phyloP scores from a whole-genome alignment of 768 basidiomycete genomes.

The Boletus insuetus region DNA sequence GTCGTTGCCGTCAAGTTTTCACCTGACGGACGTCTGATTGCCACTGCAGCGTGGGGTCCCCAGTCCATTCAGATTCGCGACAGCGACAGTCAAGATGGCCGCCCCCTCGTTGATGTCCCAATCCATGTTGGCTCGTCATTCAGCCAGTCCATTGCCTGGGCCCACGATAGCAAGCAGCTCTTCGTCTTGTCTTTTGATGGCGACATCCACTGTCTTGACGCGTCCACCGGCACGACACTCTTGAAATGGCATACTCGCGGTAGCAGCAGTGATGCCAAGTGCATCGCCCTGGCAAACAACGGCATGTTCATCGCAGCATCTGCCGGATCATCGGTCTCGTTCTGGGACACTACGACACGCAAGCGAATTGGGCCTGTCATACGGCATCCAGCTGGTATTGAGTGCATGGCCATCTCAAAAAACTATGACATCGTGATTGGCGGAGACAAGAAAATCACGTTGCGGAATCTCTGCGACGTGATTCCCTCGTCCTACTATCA shows the following conservation, averaged over 20 bases:
- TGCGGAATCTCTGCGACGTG: neutral
- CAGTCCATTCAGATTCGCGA: neutral
- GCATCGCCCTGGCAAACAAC: neutral
- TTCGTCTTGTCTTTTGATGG: neutral
- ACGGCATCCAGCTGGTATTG: neutral
- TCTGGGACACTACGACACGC: conserved; percentile 7
- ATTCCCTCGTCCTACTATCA: conserved; percentile 1
- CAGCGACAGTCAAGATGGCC: neutral
- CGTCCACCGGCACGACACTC: neutral
- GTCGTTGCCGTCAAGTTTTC: conserved; percentile 8
- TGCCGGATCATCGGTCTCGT: neutral
- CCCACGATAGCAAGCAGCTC: neutral
- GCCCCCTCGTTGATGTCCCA: neutral
- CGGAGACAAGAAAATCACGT: neutral
- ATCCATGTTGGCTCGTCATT: neutral
- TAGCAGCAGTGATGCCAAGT: neutral
- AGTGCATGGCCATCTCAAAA: conserved; percentile 1
- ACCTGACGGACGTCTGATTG: conserved; percentile 2
- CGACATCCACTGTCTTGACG: neutral
- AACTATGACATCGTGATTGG: neutral
- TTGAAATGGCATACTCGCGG: neutral
- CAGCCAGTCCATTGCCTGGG: conserved; percentile 1
- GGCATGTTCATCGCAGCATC: conserved; percentile 1
- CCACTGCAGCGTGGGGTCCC: neutral
- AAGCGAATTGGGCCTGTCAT: conserved; percentile 1